Evolutionary conservation across 176 grass and related monocot species (phyloP), one percentile per base, ranked within the genome.

Genomic region (maize (Zea mays)): DNA sequence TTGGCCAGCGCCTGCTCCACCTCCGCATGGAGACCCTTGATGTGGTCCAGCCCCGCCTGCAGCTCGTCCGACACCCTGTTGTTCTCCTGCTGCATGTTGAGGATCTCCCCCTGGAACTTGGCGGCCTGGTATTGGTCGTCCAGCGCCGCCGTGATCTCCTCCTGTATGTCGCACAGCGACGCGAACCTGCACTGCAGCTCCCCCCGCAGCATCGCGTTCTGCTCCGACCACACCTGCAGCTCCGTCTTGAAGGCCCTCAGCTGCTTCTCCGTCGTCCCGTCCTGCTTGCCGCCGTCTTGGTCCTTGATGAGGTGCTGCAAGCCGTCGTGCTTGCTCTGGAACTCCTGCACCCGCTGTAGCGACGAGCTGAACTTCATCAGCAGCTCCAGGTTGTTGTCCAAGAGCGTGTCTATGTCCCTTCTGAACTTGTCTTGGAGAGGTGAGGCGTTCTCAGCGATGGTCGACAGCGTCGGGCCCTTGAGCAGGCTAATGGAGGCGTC

Each of bases 11-110:
- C 68, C 84, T 90, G 90, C 69, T 91, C 87, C 15, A 92, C 83
- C 62, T 94, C 87, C 3, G 71, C 81, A 46, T 92, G 91, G 19
- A 98, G 83, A 10, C 77, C 87, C 46, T 86, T 88, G n/a, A 98
- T 83, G 60, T 94, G 87, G 67, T 94, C 87, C 11, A 90, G 52
- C 20, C 91, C 91, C 0, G 83, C 85, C 48, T 90, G 91, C 19
- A 98, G 76, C 85, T 94, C 92, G 19, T 90, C 93, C 0, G 85
- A 86, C 19, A 98, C 87, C 57, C 83, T 71, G 62, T 85, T 94
- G 76, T 98, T 94, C 77, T 98, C 96, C 60, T 92, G 96, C 65
- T 92, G 85, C 96, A 98, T 98, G 81, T 90, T 98, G 45, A 91
- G 87, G 2, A 98, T 73, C 85, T 98, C 92, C 10, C 89, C 96